Evolutionary conservation across 2,329 filamentous ascomycete genomes (phyloP).

Genomic region (Alternaria panax): DNA sequence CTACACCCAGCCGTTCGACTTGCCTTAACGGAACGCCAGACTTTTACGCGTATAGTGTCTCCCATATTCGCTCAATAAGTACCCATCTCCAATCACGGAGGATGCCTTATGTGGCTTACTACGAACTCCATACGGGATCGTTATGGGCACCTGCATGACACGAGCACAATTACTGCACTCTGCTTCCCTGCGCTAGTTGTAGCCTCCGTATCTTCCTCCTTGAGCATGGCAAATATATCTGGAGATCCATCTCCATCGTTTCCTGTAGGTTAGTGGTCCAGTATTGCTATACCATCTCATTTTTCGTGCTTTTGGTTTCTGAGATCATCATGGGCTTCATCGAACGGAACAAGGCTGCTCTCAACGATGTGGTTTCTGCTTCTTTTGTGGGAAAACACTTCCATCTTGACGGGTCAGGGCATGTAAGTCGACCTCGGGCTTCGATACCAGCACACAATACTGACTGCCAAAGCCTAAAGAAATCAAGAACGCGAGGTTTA

Average conservation of each 20-base stretch:
- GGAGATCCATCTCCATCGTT: neutral
- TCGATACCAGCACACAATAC: slow-evolving; percentile 7
- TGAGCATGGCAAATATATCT: slow-evolving; percentile 7
- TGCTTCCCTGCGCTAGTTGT: slow-evolving; percentile 3
- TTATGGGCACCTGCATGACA: slow-evolving; percentile 13
- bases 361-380: slow-evolving; percentile 44
- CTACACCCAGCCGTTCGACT: neutral
- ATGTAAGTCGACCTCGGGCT: slow-evolving; percentile 66
- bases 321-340: slow-evolving; percentile 25
- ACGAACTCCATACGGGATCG: neutral
- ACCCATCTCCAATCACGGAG: neutral
- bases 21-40: slow-evolving; percentile 2
- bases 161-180: slow-evolving; percentile 1
- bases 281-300: neutral
- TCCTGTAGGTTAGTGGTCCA: neutral
- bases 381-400: slow-evolving; percentile 60
- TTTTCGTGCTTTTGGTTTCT: neutral
- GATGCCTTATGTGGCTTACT: neutral
- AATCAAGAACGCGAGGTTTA: slow-evolving; percentile 77
- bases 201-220: neutral
- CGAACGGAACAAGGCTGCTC: slow-evolving; percentile 28
- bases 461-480: slow-evolving; percentile 64
- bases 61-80: slow-evolving; percentile 2
- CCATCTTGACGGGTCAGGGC: slow-evolving; percentile 79
- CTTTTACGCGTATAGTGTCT: slow-evolving; percentile 1